Conservation (phyloP, 805 yeast species). For the Nakazawaea pomicola region DNA sequence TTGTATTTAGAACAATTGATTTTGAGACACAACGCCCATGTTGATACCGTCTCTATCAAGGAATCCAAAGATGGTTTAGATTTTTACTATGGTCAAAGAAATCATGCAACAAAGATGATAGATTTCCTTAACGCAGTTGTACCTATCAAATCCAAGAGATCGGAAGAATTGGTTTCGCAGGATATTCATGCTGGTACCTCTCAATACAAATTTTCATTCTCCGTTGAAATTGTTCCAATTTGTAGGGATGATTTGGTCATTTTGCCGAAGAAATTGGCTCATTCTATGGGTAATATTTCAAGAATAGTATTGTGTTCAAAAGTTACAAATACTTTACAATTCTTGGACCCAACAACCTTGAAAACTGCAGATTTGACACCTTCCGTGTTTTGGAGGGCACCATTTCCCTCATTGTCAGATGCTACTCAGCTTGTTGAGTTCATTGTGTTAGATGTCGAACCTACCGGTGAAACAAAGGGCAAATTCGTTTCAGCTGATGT, state of each 20-base stretch:
- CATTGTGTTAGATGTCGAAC: slow-evolving; percentile 89
- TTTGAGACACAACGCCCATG: slow-evolving; percentile 87
- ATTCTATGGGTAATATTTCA: slow-evolving; percentile 75
- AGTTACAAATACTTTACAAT: slow-evolving; percentile 76
- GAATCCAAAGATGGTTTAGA: slow-evolving; percentile 94
- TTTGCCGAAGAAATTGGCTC: slow-evolving; percentile 82
- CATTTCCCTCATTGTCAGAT: slow-evolving; percentile 75
- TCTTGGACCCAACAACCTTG: slow-evolving; percentile 78
- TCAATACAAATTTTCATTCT: slow-evolving; percentile 83
- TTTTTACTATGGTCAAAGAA: slow-evolving; percentile 82
- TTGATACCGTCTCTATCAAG: slow-evolving; percentile 87
- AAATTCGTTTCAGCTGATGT: slow-evolving; percentile 83
- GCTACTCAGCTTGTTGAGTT: slow-evolving; percentile 77
- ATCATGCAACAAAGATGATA: slow-evolving; percentile 90
- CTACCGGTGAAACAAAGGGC: slow-evolving; percentile 75
- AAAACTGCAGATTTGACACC: slow-evolving; percentile 74
- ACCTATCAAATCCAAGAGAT: slow-evolving; percentile 76
- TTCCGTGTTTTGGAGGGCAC: slow-evolving; percentile 71
- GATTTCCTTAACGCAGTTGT: slow-evolving; percentile 83
- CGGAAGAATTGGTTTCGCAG: slow-evolving; percentile 86
- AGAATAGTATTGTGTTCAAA: slow-evolving; percentile 82
- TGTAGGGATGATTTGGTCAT: slow-evolving; percentile 96
- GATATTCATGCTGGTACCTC: slow-evolving; percentile 91
- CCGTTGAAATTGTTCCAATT: slow-evolving; percentile 92
- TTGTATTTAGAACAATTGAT: slow-evolving; percentile 93